Evolutionary conservation across 441 rosid genomes (phyloP), one percentile per base, ranked within the genome.

Genomic region (Mallotus repandus): DNA sequence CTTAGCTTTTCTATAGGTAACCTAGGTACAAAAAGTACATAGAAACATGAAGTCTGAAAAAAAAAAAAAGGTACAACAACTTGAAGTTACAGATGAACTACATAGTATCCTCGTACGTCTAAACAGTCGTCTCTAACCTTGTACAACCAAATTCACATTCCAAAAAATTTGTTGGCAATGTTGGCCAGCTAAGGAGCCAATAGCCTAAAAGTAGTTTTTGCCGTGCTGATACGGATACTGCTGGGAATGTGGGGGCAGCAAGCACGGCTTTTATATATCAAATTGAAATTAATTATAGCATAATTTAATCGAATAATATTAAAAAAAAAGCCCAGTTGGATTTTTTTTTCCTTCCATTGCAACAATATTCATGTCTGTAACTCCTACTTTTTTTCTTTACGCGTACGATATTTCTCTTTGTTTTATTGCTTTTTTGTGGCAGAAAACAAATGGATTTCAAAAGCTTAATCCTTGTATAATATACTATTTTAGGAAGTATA

Each of bases 191-290:
- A 50, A 50, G 46, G 35, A n/a, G 50, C 32, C 53, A n/a, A 38
- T 32, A 1, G 7, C 54, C 41, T 6, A 12, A 14, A 4, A n/a
- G 16, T 1, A 10, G 21, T 21, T 21, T 57, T 45, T 45, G 29
- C 29, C 10, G 19, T 14, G 19, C 1, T 32, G 12, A 3, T 5
- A 15, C 7, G 43, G 70, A 4, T 67, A 21, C 54, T 64, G 68
- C 53, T 53, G 59, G 71, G 45, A 52, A 52, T 52, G 59, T 67
- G 58, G 71, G 61, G 71, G 60, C 71, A 68, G 60, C 19, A 53
- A 68, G 21, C 9, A 52, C 9, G 48, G 4, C 9, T 67, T 52
- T 32, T 46, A n/a, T 46, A 45, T 46, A 4, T 45, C 12, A 32
- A 60, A 21, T 18, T 22, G 14, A 13, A 65, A 19, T 48, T 7